Evolutionary conservation across 805 yeast genomes (phyloP), one percentile per base, ranked within the genome.

Genomic region (Myxozyma sirexii): DNA sequence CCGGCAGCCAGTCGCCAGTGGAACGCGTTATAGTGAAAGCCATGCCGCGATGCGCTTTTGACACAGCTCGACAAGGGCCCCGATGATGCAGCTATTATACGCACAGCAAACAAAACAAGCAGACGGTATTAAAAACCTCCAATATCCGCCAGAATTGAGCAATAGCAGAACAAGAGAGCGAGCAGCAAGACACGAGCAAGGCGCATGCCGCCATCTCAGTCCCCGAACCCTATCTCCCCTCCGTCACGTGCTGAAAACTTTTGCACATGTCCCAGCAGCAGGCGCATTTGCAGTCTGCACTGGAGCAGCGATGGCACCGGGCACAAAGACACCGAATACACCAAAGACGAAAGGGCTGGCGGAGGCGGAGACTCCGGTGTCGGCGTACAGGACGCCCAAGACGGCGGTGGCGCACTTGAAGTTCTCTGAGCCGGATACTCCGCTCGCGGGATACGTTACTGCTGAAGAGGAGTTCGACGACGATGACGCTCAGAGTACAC

Each of bases 401-500:
- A 29, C 48, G 29, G 42, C 51, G 15, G 19, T 23, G 42, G 13
- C 56, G 27, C 63, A 59, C 38, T n/a, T 54, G 39, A 49, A 41
- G 57, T 59, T 59, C 45, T 31, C 48, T 13, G 59, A 55, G 45
- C 56, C 54, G 0, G 59, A 54, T n/a, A 56, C 63, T 13, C 60
- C 60, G 3, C 29, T 48, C 17, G 37, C 56, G 15, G 62, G 58
- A 26, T 59, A 59, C 26, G 37, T 55, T 17, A 59, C 63, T 19
- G 63, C 63, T 17, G 60, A 59, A 13, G 63, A 59, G 47, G 53
- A 51, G 7, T 23, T 54, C 12, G 41, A 49, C 35, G 17, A 49
- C 13, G 39, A 46, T 8, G 15, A 8, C 12, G 41, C 13, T 19
- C 13, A 47, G 7, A 21, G 6, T 44, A 7, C 17, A 21, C 29